A percentile compares a stretch with the other conserved stretches of the same genome.
phyloP scores from a whole-genome alignment of 108 stramenopile species.

The Aurantiochytrium sp. region DNA sequence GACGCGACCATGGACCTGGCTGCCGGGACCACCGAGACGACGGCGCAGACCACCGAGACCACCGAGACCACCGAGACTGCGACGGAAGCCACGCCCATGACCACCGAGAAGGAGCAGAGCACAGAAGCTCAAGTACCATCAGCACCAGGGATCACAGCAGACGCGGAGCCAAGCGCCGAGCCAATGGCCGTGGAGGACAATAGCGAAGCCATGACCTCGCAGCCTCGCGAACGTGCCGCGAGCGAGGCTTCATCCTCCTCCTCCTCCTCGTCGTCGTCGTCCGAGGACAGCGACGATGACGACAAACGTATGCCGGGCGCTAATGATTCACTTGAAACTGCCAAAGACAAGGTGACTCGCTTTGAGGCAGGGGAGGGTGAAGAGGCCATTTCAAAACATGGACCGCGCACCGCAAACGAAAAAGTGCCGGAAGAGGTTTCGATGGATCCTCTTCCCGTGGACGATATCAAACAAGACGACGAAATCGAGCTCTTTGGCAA shows the following conservation, averaged over 20 bases:
- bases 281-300: neutral
- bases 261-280: neutral
- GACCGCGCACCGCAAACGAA: neutral
- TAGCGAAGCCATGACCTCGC: neutral
- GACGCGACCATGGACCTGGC: neutral
- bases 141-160: neutral
- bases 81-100: neutral
- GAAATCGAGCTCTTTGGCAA: constrained; percentile 7
- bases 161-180: neutral
- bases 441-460: neutral
- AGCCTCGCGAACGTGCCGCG: neutral
- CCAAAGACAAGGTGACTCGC: neutral
- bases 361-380: neutral
- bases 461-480: neutral
- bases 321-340: neutral
- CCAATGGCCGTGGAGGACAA: neutral
- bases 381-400: neutral
- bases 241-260: neutral
- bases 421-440: neutral
- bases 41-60: neutral
- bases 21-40: neutral
- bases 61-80: neutral
- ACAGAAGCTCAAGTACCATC: too few relatives aligned
- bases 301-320: neutral
- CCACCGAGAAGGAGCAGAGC: too few relatives aligned